Evolutionary conservation across 1,139 yeast species (phyloP), one percentile per base, ranked within the genome.

Genomic region (Hyphopichia khmerensis): DNA sequence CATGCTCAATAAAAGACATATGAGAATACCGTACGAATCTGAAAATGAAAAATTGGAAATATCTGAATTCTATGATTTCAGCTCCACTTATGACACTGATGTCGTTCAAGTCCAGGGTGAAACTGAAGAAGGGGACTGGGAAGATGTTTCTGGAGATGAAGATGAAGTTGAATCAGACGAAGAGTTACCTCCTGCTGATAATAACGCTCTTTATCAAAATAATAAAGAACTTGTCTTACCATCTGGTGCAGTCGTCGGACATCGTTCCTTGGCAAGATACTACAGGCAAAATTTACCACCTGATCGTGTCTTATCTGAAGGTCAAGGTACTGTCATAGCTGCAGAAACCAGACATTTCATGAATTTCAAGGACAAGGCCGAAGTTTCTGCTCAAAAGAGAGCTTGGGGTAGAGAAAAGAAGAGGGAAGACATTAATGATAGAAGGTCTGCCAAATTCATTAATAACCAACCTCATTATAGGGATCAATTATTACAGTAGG

Each of bases 381-480:
- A 77, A 44, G 68, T 80, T 40, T 79, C 82, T 39, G 72, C 72
- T 33, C 82, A 82, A 65, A 88, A 88, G 77, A 77, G 87, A 59
- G 80, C 76, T 8, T 90, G 96, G 98, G 77, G 73, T 56, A 78
- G 79, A 39, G 83, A 84, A 60, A 77, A 77, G 61, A 80, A 77
- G 62, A 77, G 83, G 50, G 82, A 77, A 56, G 89, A 88, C 59
- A 69, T 77, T 45, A 75, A 82, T 51, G 90, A 85, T 57, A 85
- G 93, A 69, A 80, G 89, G 56, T 86, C 89, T 33, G 82, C 84
- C 48, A 87, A 87, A 65, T 84, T 82, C 62, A 74, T 88, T 64
- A 93, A 93, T 65, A 78, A 84, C 75, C 97, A 93, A 76, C 86
- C 87, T 43, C 90, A 91, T 64, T 93, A 73, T 77, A 84, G 98